Evolutionary conservation across 805 yeast species (phyloP).

Genomic region (Kodamaea laetipori): DNA sequence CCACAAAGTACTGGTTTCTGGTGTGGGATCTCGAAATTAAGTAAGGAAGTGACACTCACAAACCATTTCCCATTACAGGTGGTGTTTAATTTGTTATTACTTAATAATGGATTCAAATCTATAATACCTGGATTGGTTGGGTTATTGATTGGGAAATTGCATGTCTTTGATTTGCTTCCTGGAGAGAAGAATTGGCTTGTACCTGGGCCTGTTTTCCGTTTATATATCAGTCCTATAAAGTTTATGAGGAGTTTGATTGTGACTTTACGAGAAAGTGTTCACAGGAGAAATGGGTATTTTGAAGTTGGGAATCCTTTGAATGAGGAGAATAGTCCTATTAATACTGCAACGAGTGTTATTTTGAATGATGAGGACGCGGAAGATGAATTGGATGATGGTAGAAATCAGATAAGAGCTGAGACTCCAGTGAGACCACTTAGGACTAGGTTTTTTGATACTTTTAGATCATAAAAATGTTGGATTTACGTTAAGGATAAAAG

Average conservation of each 20-base stretch:
- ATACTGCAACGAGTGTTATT: slow-evolving; percentile 11
- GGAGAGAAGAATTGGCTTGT: slow-evolving; percentile 39
- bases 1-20: not conserved
- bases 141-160: slow-evolving; percentile 38
- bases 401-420: slow-evolving; percentile 45
- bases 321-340: slow-evolving; percentile 20
- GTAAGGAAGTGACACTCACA: slow-evolving; percentile 28
- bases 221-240: slow-evolving; percentile 31
- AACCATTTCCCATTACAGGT: slow-evolving; percentile 45
- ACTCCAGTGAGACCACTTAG: slow-evolving; percentile 65
- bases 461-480: slow-evolving; percentile 40
- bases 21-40: not conserved
- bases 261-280: not conserved
- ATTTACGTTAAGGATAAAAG: too few relatives aligned
- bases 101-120: slow-evolving; percentile 41
- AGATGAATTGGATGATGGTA: slow-evolving; percentile 26
- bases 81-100: slow-evolving; percentile 33
- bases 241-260: slow-evolving; percentile 1
- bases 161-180: slow-evolving; percentile 37
- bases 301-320: slow-evolving; percentile 15
- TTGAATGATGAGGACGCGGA: slow-evolving; percentile 24
- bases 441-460: slow-evolving; percentile 60
- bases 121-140: slow-evolving; percentile 41
- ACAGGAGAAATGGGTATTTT: slow-evolving; percentile 3
- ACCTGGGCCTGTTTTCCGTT: slow-evolving; percentile 29